Base-by-base conservation (phyloP, 441 rosid species). In the Erodium trifolium region DNA sequence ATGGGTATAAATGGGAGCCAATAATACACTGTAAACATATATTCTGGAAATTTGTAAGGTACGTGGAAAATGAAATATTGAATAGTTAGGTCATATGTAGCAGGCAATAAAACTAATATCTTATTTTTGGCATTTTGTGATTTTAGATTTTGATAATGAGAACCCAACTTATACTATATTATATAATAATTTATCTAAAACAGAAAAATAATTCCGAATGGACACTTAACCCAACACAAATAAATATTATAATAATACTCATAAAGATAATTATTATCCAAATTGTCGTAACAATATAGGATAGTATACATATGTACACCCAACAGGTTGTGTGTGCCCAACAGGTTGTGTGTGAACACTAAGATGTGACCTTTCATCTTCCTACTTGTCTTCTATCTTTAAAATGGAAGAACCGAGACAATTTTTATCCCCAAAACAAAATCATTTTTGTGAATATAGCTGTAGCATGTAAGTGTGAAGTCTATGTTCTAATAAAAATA, bases 351-450 rank as follows among this genome's bases (percentile, higher is more conserved):
- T 49, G n/a, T n/a, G n/a, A 14, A 49, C 17, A 49, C 59, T 7
- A 62, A 23, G 65, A 27, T 57, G 65, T 62, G 65, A 62, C 65
- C 12, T 23, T 62, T 27, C 65, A 62, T 62, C 65, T 27, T 27
- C 37, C 37, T 62, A 62, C 65, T 1, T 62, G 65, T 62, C 2
- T 23, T 62, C 37, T 62, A 62, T 27, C 65, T 11, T 62, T 13
- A 27, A 62, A 62, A 23, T 62, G 37, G 65, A 34, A 62, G 65
- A 62, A 23, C 43, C 43, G 43, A 37, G 43, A 37, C 43, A 37
- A 37, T 37, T 37, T 37, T 37, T 5, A 37, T 5, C 43, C 7
- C 5, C 43, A 37, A 37, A 37, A 37, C 43, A 37, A 57, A 4
- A 17, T 23, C 63, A 57, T 62, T 23, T 62, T 62, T 62, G 14